These are phyloP conservation scores for Anaeromyces robustus DNA, from an alignment of 192 early-diverging fungal genomes.

Conservation along the genomic window DNA sequence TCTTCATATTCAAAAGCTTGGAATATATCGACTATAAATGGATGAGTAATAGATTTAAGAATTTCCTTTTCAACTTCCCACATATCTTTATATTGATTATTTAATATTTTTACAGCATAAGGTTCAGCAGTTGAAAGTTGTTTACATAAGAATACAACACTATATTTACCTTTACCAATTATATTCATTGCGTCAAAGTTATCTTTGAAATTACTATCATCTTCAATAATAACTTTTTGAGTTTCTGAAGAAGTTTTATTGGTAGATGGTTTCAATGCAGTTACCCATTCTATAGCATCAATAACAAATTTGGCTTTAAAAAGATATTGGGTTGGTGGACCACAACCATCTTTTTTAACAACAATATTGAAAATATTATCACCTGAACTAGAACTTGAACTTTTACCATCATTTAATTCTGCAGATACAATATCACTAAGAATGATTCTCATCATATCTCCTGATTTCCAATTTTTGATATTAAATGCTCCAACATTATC, in stretches of 20 bases:
- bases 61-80: constrained; percentile 15
- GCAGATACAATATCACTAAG: neutral
- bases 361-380: neutral
- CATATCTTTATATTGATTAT: neutral
- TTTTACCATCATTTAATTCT: neutral
- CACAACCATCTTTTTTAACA: neutral
- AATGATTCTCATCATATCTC: neutral
- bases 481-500: neutral
- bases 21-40: constrained; percentile 33
- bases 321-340: neutral
- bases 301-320: neutral
- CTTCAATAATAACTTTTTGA: neutral
- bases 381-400: neutral
- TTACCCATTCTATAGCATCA: neutral
- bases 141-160: neutral
- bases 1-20: constrained; percentile 28
- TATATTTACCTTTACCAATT: neutral
- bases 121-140: neutral
- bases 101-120: neutral
- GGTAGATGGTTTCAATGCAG: neutral
- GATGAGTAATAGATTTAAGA: constrained; percentile 22
- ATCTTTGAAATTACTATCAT: neutral
- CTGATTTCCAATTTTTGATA: neutral
- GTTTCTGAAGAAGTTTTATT: neutral
- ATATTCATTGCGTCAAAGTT: neutral